Conservation (phyloP, 2,329 filamentous ascomycete species). For the Nakataea oryzae region DNA sequence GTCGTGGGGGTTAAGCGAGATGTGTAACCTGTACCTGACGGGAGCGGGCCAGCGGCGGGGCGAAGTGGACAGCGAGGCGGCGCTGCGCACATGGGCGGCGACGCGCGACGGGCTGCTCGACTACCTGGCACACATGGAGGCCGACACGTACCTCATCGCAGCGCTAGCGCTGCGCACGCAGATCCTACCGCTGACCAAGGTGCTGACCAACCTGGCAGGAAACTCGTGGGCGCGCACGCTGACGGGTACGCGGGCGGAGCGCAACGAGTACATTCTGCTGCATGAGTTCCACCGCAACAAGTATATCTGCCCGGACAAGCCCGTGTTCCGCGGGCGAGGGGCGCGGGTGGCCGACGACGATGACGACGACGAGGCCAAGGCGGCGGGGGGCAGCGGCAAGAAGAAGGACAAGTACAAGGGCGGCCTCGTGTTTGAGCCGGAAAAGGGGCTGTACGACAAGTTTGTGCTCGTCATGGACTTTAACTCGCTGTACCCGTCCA, state of each 20-base stretch:
- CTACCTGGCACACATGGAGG: slow-evolving; percentile 87
- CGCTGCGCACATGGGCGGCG: slow-evolving; percentile 76
- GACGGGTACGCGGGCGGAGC: slow-evolving; percentile 89
- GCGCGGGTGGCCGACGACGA: slow-evolving; percentile 64
- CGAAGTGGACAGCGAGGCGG: slow-evolving; percentile 81
- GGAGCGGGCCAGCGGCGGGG: slow-evolving; percentile 51
- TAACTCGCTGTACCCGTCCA: slow-evolving; percentile 96
- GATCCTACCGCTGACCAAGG: slow-evolving; percentile 86
- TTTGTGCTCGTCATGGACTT: slow-evolving; percentile 99
- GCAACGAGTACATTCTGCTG: slow-evolving; percentile 97
- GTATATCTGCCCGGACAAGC: slow-evolving; percentile 96
- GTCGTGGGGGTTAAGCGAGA: slow-evolving; percentile 95
- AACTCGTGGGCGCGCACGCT: slow-evolving; percentile 97
- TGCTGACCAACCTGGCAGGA: slow-evolving; percentile 89
- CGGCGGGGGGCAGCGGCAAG: slow-evolving; percentile 34
- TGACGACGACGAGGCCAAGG: slow-evolving; percentile 61
- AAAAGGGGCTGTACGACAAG: slow-evolving; percentile 96
- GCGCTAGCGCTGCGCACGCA: slow-evolving; percentile 83
- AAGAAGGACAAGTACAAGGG: slow-evolving; percentile 99
- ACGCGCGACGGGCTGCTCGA: slow-evolving; percentile 82
- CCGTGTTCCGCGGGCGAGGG: slow-evolving; percentile 53
- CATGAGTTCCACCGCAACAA: slow-evolving; percentile 96
- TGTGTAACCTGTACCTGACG: slow-evolving; percentile 84
- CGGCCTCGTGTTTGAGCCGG: slow-evolving; percentile 94
- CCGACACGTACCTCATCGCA: slow-evolving; percentile 92